These are phyloP conservation scores for Fusarium papillatum DNA, from an alignment of 2,329 filamentous ascomycete species.

Conservation along the genomic window DNA sequence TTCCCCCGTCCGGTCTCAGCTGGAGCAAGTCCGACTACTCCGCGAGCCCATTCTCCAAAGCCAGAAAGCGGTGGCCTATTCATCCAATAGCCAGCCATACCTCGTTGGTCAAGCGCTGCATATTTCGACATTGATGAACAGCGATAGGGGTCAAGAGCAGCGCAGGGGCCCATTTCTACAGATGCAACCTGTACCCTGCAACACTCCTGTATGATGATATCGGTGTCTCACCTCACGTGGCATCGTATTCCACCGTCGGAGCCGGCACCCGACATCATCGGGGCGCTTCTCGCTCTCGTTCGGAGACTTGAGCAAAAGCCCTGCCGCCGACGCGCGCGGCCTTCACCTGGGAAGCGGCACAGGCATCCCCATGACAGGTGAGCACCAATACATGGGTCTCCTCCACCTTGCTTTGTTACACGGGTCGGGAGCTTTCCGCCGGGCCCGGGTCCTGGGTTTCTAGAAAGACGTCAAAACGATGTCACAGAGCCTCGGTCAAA, in stretches of 20 bases:
- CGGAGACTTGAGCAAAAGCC: not conserved
- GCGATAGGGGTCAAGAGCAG: conserved; percentile 15
- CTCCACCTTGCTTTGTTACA: conserved; percentile 20
- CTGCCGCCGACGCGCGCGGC: conserved; percentile 2
- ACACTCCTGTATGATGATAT: conserved; percentile 34
- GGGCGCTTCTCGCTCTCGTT: conserved; percentile 4
- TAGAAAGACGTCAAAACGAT: conserved; percentile 25
- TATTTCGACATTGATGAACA: conserved; percentile 25
- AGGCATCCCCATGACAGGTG: conserved; percentile 27
- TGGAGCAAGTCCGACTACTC: conserved; percentile 29
- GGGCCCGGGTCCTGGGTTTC: conserved; percentile 21
- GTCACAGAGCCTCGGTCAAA: not conserved
- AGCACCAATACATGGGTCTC: conserved; percentile 20
- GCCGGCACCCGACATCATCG: conserved; percentile 18
- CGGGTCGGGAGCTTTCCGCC: conserved; percentile 27
- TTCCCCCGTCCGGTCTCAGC: conserved; percentile 26
- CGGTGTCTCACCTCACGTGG: conserved; percentile 30
- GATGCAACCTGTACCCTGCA: conserved; percentile 31
- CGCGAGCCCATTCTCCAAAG: conserved; percentile 12
- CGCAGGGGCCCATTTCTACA: conserved; percentile 19
- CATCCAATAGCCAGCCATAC: conserved; percentile 24
- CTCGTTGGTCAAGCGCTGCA: conserved; percentile 36
- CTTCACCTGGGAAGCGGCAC: conserved; percentile 6
- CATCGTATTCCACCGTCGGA: conserved; percentile 11
- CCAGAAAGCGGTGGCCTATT: conserved; percentile 18